Base-by-base conservation (phyloP, 345 rosid genomes). In the Noccaea caerulescens region DNA sequence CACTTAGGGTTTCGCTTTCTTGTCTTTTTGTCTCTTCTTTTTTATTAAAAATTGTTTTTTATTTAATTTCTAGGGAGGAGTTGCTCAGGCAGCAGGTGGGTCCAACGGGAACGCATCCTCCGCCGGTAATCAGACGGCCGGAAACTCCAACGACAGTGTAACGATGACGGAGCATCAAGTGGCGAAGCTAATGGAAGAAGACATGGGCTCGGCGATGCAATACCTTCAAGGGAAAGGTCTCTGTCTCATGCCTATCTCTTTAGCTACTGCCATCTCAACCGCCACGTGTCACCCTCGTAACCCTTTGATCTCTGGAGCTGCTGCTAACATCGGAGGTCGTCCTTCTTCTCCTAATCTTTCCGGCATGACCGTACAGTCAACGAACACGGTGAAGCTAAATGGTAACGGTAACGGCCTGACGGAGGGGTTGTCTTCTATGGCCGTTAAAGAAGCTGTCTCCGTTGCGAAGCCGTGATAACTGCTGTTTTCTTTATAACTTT, bases 181-280 rank as follows among this genome's bases (percentile, higher is more conserved):
- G 58, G 96, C 91, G 0, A 94, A 86, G 81, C 77, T 94, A 9
- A 88, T 94, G 95, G 97, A 94, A 39, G 95, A 91, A 69, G 97
- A 94, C 69, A 91, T 91, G 98, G 96, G 98, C 7, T 83, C 98
- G 3, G 99, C 99, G 55, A 94, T 94, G 99, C 97, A 91, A 79
- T 94, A 89, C 76, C 80, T 94, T 25, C 99, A 94, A 72, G 96
- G 96, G 27, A 94, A 94, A 72, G 99, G 99, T 11, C 95, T 94
- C 0, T 91, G 99, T 70, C 90, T 91, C 33, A 94, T 94, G 99
- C 99, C 99, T 12, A 91, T 94, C 69, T 88, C 97, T 1, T 88
- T 94, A n/a, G 97, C 97, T 39, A 85, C 93, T 8, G 93, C 95
- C 3, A 89, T 91, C 44, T 91, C 97, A 13, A 83, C 99, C 3